phyloP scores from a whole-genome alignment of 306 rosid species.

The Adenanthera pavonina region DNA sequence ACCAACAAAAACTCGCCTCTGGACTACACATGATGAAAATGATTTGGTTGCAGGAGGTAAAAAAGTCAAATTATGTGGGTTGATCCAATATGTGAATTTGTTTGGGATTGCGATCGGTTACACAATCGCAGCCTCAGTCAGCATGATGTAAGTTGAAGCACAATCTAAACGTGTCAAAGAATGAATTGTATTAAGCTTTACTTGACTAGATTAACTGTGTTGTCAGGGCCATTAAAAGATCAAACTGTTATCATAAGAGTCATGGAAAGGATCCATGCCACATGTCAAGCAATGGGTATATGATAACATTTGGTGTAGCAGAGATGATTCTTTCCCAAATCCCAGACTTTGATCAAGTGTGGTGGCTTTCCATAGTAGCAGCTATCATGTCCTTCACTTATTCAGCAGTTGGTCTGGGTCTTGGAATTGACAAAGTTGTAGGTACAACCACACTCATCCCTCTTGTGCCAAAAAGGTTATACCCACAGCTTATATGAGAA shows the following conservation, averaged over 20 bases:
- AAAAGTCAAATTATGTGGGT: slow-evolving; percentile 65
- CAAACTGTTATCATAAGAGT: slow-evolving; percentile 73
- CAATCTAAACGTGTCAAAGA: not conserved
- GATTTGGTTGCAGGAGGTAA: slow-evolving; percentile 63
- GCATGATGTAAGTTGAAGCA: slow-evolving; percentile 72
- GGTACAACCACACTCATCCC: slow-evolving; percentile 42
- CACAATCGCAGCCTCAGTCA: slow-evolving; percentile 83
- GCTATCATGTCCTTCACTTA: slow-evolving; percentile 80
- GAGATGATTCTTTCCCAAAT: slow-evolving; percentile 76
- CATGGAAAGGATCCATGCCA: slow-evolving; percentile 79
- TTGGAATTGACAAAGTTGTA: slow-evolving; percentile 73
- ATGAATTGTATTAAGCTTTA: not conserved
- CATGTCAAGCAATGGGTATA: slow-evolving; percentile 77
- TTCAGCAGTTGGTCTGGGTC: slow-evolving; percentile 63
- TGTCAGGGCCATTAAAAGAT: slow-evolving; percentile 73
- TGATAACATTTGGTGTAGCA: slow-evolving; percentile 73
- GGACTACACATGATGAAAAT: not conserved
- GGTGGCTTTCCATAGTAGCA: slow-evolving; percentile 87
- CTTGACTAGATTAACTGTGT: not conserved
- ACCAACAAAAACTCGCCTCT: not conserved
- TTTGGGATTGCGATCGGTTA: slow-evolving; percentile 76
- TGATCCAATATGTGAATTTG: slow-evolving; percentile 67
- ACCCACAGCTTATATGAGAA: not conserved
- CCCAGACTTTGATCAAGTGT: slow-evolving; percentile 71
- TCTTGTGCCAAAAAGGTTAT: not conserved